Base-by-base conservation (phyloP, 1,139 yeast species). In the Sugiyamaella pinicola region DNA sequence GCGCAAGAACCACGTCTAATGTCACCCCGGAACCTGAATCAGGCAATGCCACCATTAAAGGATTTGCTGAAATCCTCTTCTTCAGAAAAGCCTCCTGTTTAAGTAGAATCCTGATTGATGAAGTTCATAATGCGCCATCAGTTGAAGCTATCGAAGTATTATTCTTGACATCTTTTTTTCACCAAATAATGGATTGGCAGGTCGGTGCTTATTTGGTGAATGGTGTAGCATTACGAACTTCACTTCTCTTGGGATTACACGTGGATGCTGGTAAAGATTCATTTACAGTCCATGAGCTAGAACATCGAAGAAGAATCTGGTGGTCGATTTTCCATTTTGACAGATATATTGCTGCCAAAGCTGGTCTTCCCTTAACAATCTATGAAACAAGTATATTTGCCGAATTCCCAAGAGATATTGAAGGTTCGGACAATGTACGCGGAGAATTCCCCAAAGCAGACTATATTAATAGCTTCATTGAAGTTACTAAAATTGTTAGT, bases 241-340 rank as follows among this genome's bases (percentile, higher is more conserved):
- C 93, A 1, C 72, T 87, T 53, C 80, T 86, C 40, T 69, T 87
- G 29, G 96, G 96, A 1, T 79, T 88, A 83, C 96, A 88, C 68
- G 65, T 58, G 7, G 67, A 64, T 42, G 55, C 60, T 3, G 56
- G 41, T 7, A 56, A 55, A 34, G 54, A 53, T 4, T 31, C 53
- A 2, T 29, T 61, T 8, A 47, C 53, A 4, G 51, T 51, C 7
- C 49, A 55, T 18, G 64, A 62, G 40, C 52, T 61, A n/a, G 96
- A 88, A 61, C 96, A 88, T 67, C 74, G 95, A 59, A 75, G 96
- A 64, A 73, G 96, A 60, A 71, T 88, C 18, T 88, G 95, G 93
- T 88, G 96, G 96, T 87, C 96, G 0, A 91, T 87, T 9, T 87
- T 87, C 69, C 87, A 87, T 87, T 85, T 85, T 64, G 96, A 88